phyloP scores from a whole-genome alignment of 139 green algal species.

The Eudorina sp. region DNA sequence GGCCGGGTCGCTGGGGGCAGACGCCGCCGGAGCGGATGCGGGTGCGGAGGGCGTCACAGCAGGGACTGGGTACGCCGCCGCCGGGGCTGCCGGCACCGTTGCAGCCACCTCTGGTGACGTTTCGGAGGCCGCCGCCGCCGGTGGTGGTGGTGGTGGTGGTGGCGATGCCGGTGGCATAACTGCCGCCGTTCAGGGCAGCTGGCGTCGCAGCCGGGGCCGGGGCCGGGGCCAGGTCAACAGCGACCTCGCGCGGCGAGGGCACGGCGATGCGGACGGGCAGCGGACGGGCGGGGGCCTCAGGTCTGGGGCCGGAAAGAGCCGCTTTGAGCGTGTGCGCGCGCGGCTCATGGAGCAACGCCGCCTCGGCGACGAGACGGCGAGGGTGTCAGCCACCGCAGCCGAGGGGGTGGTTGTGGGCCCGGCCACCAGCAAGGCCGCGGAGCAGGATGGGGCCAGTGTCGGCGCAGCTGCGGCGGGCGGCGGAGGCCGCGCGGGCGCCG shows the following conservation, averaged over 20 bases:
- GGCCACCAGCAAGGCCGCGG: no score
- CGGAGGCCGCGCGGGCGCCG: no score
- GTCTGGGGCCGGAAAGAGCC: background rate
- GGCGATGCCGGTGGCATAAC: no score
- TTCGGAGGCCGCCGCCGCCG: background rate
- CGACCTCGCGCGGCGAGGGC: background rate
- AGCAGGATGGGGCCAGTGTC: no score
- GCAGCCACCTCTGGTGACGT: background rate
- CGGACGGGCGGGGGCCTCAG: background rate
- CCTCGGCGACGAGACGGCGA: no score
- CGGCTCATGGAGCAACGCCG: background rate
- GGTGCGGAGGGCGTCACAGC: background rate
- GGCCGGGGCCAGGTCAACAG: background rate
- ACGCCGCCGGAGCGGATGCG: background rate
- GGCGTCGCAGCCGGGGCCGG: no score
- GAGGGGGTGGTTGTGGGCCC: no score
- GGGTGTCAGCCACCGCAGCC: no score
- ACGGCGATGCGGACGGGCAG: background rate
- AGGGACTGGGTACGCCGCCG: background rate
- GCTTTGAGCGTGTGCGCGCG: constrained; percentile 1
- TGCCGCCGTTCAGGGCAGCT: no score
- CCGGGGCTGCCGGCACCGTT: background rate
- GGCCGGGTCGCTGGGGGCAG: background rate
- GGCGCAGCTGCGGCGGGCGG: no score
- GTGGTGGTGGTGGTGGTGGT: no score